Evolutionary conservation across 2,329 filamentous ascomycete genomes (phyloP).

Genomic region (Pyrenophora teres): DNA sequence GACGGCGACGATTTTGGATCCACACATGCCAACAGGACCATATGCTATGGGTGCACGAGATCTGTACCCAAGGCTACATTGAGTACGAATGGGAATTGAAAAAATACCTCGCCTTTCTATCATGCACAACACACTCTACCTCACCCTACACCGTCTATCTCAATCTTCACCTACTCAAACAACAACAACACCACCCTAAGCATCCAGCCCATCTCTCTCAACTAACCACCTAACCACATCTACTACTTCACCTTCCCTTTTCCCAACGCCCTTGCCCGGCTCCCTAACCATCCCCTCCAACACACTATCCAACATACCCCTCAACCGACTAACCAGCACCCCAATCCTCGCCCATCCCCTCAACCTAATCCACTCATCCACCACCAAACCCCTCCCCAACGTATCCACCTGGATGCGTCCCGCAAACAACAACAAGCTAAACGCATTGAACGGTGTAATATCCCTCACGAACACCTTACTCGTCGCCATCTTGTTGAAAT

Average conservation of each 20-base stretch:
- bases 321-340: constrained; percentile 80
- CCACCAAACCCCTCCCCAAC: constrained; percentile 79
- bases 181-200: constrained; percentile 2
- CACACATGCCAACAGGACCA: constrained; percentile 22
- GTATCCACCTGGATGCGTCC: constrained; percentile 86
- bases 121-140: too few relatives aligned
- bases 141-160: neutral
- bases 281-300: constrained; percentile 81
- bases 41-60: constrained; percentile 78
- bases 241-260: constrained; percentile 66
- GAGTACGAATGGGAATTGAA: constrained; percentile 5
- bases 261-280: constrained; percentile 62
- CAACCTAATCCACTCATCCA: constrained; percentile 87
- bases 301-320: constrained; percentile 84
- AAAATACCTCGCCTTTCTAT: too few relatives aligned
- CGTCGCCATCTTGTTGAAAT: constrained; percentile 90
- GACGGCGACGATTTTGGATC: constrained; percentile 32
- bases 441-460: constrained; percentile 90
- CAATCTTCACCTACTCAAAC: neutral
- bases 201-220: constrained; percentile 85
- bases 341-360: constrained; percentile 95
- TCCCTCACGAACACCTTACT: constrained; percentile 91
- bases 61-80: constrained; percentile 47
- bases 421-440: constrained; percentile 84
- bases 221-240: constrained; percentile 78